Conservation (phyloP, 2,329 filamentous ascomycete genomes). For the Aspergillus fumigatiaffinis region DNA sequence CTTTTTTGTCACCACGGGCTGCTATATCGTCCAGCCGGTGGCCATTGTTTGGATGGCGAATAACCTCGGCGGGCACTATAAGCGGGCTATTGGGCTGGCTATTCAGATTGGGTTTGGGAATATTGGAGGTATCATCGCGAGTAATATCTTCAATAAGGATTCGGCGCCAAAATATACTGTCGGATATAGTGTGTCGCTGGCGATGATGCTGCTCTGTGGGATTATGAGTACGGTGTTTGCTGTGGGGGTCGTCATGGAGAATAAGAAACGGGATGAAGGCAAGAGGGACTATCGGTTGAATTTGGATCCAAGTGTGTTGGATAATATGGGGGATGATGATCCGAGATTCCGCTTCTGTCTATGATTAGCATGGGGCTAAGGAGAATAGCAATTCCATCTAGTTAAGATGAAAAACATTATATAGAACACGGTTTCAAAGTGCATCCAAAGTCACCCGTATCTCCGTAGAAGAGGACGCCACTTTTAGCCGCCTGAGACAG, state of each 20-base stretch:
- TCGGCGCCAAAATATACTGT: slow-evolving; percentile 35
- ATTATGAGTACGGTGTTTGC: slow-evolving; percentile 23
- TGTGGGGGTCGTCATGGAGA: slow-evolving; percentile 23
- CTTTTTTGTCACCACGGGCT: slow-evolving; percentile 22
- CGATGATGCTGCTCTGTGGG: slow-evolving; percentile 25
- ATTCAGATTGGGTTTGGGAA: slow-evolving; percentile 42
- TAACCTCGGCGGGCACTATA: slow-evolving; percentile 38
- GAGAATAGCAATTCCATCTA: no score
- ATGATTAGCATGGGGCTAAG: slow-evolving; percentile 6
- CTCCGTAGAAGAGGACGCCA: no score
- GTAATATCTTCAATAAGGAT: slow-evolving; percentile 37
- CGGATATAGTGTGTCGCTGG: slow-evolving; percentile 36
- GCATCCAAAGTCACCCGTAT: no score
- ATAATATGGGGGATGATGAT: slow-evolving; percentile 32
- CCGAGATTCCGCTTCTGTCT: slow-evolving; percentile 33
- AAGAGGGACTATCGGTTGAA: slow-evolving; percentile 21
- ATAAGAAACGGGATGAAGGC: slow-evolving; percentile 25
- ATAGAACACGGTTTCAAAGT: no score
- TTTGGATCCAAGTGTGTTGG: slow-evolving; percentile 20
- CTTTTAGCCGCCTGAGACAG: no score
- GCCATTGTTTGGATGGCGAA: slow-evolving; percentile 35
- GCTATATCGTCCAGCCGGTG: slow-evolving; percentile 28
- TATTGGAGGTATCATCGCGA: slow-evolving; percentile 34
- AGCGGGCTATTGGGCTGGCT: slow-evolving; percentile 39
- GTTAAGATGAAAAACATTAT: no score